These are phyloP conservation scores for Trametes polyzona DNA, from an alignment of 1,284 basidiomycete species.

Conservation along the genomic window DNA sequence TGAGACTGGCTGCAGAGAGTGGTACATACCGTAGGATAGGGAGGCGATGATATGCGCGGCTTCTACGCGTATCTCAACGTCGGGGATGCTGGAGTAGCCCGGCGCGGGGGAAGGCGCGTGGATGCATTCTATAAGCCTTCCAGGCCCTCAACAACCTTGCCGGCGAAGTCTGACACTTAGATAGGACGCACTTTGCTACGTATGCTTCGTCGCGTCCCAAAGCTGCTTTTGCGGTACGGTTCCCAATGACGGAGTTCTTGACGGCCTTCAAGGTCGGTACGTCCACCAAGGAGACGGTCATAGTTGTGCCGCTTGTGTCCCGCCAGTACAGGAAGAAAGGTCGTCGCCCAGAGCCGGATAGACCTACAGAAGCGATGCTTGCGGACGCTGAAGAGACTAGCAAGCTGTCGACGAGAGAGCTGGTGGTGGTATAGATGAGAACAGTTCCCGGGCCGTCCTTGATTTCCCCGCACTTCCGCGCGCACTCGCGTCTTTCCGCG, in stretches of 20 bases:
- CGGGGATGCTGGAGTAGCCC: constrained; percentile 41
- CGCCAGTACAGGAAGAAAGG: background rate
- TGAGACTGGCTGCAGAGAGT: background rate
- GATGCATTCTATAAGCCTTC: constrained; percentile 61
- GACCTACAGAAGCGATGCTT: background rate
- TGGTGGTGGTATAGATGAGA: constrained; percentile 8
- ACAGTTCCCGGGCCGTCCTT: background rate
- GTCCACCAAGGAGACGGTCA: constrained; percentile 46
- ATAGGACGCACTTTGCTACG: constrained; percentile 51
- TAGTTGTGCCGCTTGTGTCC: constrained; percentile 15
- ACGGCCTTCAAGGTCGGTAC: constrained; percentile 56
- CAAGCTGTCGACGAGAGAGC: background rate
- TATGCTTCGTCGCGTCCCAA: constrained; percentile 58
- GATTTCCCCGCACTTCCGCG: background rate
- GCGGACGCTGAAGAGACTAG: background rate
- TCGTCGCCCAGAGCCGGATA: background rate
- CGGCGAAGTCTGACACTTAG: background rate
- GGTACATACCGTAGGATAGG: constrained; percentile 60
- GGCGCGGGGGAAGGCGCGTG: constrained; percentile 43
- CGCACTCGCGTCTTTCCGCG: background rate
- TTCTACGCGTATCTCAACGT: constrained; percentile 62
- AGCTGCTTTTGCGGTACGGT: constrained; percentile 65
- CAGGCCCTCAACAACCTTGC: background rate
- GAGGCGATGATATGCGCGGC: constrained; percentile 76
- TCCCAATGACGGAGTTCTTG: constrained; percentile 78